Base-by-base conservation (phyloP, 306 rosid species). In the Phaseolus lunatus region DNA sequence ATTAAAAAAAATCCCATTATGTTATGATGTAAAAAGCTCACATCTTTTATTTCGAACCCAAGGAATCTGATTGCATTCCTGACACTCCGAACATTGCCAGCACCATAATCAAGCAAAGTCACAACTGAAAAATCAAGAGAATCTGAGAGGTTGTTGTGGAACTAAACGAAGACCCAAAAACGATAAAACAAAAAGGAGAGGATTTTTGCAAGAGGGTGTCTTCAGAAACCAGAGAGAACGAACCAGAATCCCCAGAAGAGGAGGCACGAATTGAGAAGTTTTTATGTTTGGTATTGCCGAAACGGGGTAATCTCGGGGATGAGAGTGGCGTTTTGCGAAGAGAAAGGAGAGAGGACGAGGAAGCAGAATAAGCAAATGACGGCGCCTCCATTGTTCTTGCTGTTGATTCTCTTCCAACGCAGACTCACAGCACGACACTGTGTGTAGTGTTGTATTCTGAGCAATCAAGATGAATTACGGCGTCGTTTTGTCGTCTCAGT, bases 31-130 rank as follows among this genome's bases (percentile, higher is more conserved):
- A 80, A 50, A 63, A 43, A 83, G 12, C 53, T 83, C 76, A 92
- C 99, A 89, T 92, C 97, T 88, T 89, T 91, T 61, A 95, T 90
- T 61, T 89, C 88, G 74, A 90, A 95, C 12, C 99, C 99, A 12
- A 92, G 96, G 79, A 75, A 73, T 53, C 81, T 91, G 52, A 95
- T 91, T 43, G 97, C 99, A 79, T 95, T 95, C 69, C 97, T 85
- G 63, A 92, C 86, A 75, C 99, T 92, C 63, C 97, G 91, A 72
- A 95, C 97, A 75, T 92, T 95, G 56, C 97, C 99, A 81, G 97
- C 97, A 54, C 97, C 97, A 67, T 92, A 92, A 67, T 95, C 97
- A 62, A 95, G 97, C 68, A 95, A 72, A 76, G 99, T 95, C 72
- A 95, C 99, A 49, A 84, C 99, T 92, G 75, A 83, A 24, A 29